Conservation (phyloP, 176 grass and related monocot genomes). For the Luzula sylvatica region DNA sequence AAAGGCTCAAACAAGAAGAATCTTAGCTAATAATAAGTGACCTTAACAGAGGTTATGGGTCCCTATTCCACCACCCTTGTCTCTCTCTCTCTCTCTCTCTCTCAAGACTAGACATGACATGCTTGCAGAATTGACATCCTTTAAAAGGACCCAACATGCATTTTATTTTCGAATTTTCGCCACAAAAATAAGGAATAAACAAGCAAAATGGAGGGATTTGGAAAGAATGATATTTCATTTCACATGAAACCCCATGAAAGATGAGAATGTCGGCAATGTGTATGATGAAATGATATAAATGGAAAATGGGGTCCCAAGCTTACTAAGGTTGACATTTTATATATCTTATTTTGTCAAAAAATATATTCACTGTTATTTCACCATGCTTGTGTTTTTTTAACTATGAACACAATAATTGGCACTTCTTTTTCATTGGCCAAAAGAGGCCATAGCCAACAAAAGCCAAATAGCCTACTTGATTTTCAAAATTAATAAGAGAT, state of each 20-base stretch:
- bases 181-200: neutral
- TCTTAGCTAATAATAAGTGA: conserved; percentile 16
- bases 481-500: conserved; percentile 2
- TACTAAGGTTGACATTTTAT: conserved; percentile 11
- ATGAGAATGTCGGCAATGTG: neutral
- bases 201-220: neutral
- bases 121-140: neutral
- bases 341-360: neutral
- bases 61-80: neutral
- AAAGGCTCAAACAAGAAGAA: conserved; percentile 8
- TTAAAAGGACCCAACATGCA: neutral
- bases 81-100: neutral
- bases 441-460: neutral
- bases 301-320: neutral
- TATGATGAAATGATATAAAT: neutral
- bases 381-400: neutral
- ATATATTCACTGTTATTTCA: neutral
- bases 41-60: neutral
- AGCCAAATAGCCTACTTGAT: neutral
- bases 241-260: neutral
- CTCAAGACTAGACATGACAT: neutral
- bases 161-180: too few relatives aligned
- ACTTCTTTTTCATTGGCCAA: neutral
- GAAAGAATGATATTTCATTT: neutral
- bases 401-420: neutral